Percentiles rank a stretch among this genome's conserved stretches.
phyloP scores from a whole-genome alignment of 192 early-diverging fungal genomes.

The Podila minutissima region DNA sequence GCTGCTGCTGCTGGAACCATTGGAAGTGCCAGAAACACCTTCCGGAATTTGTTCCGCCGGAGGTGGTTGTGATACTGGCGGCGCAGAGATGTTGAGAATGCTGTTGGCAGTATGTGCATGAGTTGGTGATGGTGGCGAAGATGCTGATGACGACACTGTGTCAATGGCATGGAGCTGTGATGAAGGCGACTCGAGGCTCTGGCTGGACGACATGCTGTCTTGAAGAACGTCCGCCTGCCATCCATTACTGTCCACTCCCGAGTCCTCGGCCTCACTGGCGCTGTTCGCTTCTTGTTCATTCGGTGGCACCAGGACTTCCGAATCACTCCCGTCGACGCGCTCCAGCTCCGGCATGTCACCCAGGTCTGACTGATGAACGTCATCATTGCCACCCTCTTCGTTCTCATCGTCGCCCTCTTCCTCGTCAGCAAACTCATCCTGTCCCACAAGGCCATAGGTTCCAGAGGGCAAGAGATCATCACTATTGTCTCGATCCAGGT shows the following conservation, averaged over 20 bases:
- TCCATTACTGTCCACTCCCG: conserved; percentile 36
- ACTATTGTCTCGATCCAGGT: not conserved
- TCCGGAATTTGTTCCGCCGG: no score
- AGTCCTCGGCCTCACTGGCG: conserved; percentile 45
- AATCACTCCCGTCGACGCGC: not conserved
- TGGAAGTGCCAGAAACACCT: no score
- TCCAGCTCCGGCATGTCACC: not conserved
- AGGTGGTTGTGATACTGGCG: not conserved
- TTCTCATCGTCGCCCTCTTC: conserved; percentile 30
- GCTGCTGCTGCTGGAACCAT: not conserved
- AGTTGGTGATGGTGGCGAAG: not conserved
- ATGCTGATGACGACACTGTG: not conserved
- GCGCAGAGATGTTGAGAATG: not conserved
- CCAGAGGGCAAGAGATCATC: conserved; percentile 10
- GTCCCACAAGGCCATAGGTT: conserved; percentile 24
- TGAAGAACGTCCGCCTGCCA: conserved; percentile 12
- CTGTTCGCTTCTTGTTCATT: not conserved
- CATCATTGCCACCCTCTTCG: not conserved
- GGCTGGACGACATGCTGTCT: not conserved
- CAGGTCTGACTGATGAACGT: conserved; percentile 2
- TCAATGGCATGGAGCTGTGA: not conserved
- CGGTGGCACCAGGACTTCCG: not conserved
- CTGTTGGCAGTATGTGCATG: not conserved
- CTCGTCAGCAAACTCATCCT: conserved; percentile 33
- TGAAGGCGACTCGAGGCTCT: not conserved